Evolutionary conservation across 352 stramenopile species (phyloP).

Genomic region (Phytopythium montanum): DNA sequence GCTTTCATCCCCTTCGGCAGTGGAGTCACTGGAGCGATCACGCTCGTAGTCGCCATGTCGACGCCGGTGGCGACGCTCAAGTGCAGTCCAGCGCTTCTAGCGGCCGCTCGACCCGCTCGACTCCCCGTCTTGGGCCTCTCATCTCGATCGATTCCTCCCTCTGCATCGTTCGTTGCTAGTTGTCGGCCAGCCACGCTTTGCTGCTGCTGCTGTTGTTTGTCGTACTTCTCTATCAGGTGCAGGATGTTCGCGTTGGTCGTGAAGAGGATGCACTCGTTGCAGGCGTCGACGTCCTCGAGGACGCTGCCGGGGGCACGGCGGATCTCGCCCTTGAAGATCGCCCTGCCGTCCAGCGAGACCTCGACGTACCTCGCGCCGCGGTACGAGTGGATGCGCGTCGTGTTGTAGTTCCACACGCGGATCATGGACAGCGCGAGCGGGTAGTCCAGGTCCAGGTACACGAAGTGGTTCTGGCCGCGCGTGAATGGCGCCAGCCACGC

Average conservation of each 20-base stretch:
- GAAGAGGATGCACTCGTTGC: conserved; percentile 83
- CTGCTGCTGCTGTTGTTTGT: conserved; percentile 30
- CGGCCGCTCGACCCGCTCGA: conserved; percentile 23
- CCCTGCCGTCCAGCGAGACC: conserved; percentile 51
- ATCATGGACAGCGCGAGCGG: conserved; percentile 75
- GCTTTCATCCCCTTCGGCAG: conserved; percentile 34
- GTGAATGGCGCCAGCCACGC: conserved; percentile 87
- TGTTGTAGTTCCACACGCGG: conserved; percentile 89
- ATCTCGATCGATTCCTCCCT: conserved; percentile 2
- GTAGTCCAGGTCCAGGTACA: conserved; percentile 81
- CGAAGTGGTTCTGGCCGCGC: conserved; percentile 64
- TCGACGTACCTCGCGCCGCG: conserved; percentile 61
- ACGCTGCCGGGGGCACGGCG: conserved; percentile 59
- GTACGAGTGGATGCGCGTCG: conserved; percentile 75
- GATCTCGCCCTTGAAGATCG: conserved; percentile 85
- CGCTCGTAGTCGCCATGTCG: conserved; percentile 9
- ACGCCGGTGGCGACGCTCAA: not conserved
- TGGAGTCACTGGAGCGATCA: conserved; percentile 29
- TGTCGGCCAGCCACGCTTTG: not conserved
- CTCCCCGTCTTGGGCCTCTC: conserved; percentile 60
- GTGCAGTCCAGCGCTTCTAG: conserved; percentile 20
- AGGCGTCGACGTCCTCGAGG: conserved; percentile 51
- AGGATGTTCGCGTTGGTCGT: conserved; percentile 73
- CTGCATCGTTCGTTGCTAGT: not conserved
- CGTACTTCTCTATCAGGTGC: conserved; percentile 80